Conservation (phyloP, 1,139 yeast genomes). For the Pichia cactophila region DNA sequence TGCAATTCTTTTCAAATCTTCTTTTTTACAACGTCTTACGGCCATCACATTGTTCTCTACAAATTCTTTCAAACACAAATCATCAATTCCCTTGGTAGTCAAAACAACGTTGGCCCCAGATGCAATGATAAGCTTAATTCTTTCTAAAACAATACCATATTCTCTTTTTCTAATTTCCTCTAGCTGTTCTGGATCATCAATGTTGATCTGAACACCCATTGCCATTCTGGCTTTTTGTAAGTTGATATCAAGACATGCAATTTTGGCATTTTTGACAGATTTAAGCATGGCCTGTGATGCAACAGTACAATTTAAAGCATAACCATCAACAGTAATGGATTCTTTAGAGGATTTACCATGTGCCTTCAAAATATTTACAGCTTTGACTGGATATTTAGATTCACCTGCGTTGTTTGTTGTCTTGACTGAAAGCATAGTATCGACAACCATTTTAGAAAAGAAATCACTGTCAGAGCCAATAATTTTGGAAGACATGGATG, state of each 20-base stretch:
- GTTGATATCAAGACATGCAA: conserved; percentile 91
- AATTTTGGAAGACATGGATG: conserved; percentile 94
- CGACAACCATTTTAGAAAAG: conserved; percentile 85
- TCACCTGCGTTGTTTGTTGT: conserved; percentile 87
- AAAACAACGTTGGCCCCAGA: conserved; percentile 96
- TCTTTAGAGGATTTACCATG: conserved; percentile 92
- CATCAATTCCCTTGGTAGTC: conserved; percentile 98
- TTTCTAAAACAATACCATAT: conserved; percentile 82
- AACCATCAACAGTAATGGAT: conserved; percentile 82
- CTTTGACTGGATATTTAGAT: conserved; percentile 90
- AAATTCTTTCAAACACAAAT: conserved; percentile 88
- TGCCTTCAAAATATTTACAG: conserved; percentile 91
- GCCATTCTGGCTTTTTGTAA: conserved; percentile 97
- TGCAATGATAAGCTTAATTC: conserved; percentile 75
- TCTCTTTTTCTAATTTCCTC: conserved; percentile 95
- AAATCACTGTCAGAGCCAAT: conserved; percentile 95
- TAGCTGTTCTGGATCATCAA: conserved; percentile 86
- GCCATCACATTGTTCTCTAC: conserved; percentile 97
- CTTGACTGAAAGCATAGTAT: conserved; percentile 91
- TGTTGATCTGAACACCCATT: conserved; percentile 94
- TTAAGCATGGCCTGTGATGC: conserved; percentile 97
- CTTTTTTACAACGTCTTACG: conserved; percentile 95
- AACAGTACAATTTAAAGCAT: conserved; percentile 93
- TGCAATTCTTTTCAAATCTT: conserved; percentile 93
- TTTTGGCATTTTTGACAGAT: conserved; percentile 62